Base-by-base conservation (phyloP, 345 rosid species). In the Salix caprea region DNA sequence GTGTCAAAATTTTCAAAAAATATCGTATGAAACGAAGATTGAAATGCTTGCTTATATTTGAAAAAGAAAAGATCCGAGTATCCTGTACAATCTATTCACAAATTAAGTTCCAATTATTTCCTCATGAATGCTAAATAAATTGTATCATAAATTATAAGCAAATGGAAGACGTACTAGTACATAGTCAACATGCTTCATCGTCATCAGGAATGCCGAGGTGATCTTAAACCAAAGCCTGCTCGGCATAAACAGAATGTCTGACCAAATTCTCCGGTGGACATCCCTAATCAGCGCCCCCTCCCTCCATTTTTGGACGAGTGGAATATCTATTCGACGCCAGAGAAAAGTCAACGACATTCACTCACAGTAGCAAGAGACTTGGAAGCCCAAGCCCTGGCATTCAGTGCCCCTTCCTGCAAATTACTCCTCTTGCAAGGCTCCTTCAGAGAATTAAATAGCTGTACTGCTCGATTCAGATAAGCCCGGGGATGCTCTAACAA, bases 341-440 rank as follows among this genome's bases (percentile, higher is more conserved):
- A 71, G 48, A 68, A 42, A 67, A 36, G 76, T 84, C 82, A 84
- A 79, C 40, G 69, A 30, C 77, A 79, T 73, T 83, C 89, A 16
- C 70, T 82, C 37, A 73, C 67, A 2, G 96, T 91, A 1, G 94
- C 99, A 48, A 96, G 92, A 58, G 99, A 93, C 80, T 96, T 93
- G 2, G 99, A 96, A 18, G 94, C 96, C 98, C 97, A 93, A 21
- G 92, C 91, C 74, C 91, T 85, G 10, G 99, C 97, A 77, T 89
- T 93, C 86, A 92, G 84, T 3, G 99, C 96, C 74, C 99, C 92
- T 78, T 85, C 97, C 84, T 96, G 97, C 77, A 96, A 80, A 84
- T 93, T 90, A 64, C 95, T 92, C 84, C 90, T 90, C 89, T 86
- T 93, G 77, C 96, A 87, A 73, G 96, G 97, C 66, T 90, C 97